phyloP scores from a whole-genome alignment of 306 rosid genomes.

The Trichosanthes cucumerina region DNA sequence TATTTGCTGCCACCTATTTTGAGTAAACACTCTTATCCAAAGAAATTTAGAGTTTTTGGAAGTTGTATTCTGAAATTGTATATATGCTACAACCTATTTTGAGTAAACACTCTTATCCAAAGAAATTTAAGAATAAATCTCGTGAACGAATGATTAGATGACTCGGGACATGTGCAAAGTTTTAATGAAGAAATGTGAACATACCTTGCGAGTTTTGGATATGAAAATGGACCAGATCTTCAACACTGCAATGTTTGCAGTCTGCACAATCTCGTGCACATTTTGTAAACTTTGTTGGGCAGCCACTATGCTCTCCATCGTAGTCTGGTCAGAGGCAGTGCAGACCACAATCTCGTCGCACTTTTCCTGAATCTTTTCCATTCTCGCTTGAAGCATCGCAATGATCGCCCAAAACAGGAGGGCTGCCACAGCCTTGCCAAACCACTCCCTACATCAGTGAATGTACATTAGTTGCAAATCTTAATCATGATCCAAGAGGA shows the following conservation, averaged over 20 bases:
- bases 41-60: not conserved
- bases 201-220: conserved; percentile 78
- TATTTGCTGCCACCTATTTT: not conserved
- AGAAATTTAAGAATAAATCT: not conserved
- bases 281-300: conserved; percentile 71
- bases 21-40: not conserved
- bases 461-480: not conserved
- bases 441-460: conserved; percentile 65
- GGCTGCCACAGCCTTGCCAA: conserved; percentile 61
- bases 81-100: not conserved
- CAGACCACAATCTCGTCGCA: conserved; percentile 58
- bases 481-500: not conserved
- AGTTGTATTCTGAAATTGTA: not conserved
- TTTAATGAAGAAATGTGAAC: not conserved
- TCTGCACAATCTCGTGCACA: conserved; percentile 48
- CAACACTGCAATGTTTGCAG: conserved; percentile 52
- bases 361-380: conserved; percentile 20
- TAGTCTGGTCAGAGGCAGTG: conserved; percentile 41
- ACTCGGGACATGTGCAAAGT: not conserved
- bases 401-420: conserved; percentile 48
- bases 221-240: conserved; percentile 68
- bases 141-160: not conserved
- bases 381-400: conserved; percentile 53
- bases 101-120: not conserved
- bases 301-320: conserved; percentile 69